Conservation (phyloP, 192 early-diverging fungal genomes). For the Hyaloraphidium curvatum region DNA sequence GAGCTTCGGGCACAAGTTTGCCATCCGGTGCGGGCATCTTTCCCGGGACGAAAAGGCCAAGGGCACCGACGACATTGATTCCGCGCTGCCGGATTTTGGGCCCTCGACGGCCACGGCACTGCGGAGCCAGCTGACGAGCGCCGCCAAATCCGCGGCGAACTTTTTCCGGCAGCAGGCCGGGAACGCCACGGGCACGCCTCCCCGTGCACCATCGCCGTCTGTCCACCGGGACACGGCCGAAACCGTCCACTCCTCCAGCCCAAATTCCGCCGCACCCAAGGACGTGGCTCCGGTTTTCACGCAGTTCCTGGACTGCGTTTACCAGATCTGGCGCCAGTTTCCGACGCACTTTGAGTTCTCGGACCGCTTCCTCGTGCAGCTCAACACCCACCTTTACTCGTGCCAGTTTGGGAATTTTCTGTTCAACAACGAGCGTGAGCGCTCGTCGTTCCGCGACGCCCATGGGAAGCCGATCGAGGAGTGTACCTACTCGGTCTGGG, state of each 20-base stretch:
- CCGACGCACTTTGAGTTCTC: constrained; percentile 88
- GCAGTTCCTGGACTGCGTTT: constrained; percentile 93
- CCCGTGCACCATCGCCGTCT: neutral
- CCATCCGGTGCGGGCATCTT: constrained; percentile 77
- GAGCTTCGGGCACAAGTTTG: constrained; percentile 92
- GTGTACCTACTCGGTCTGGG: constrained; percentile 54
- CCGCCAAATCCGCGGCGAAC: neutral
- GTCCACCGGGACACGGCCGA: neutral
- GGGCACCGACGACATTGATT: neutral
- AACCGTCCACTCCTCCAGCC: constrained; percentile 2
- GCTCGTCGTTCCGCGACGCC: constrained; percentile 16
- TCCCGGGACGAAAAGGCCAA: constrained; percentile 26
- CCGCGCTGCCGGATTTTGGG: too few species aligned
- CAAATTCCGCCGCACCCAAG: constrained; percentile 20
- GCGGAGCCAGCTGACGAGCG: neutral
- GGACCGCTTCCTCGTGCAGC: constrained; percentile 52
- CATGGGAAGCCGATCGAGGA: constrained; percentile 9
- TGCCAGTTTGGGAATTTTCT: constrained; percentile 91
- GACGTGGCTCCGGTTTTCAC: constrained; percentile 92
- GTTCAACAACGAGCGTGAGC: constrained; percentile 74
- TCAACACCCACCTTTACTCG: constrained; percentile 72
- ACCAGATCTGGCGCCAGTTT: constrained; percentile 71
- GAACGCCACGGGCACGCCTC: neutral
- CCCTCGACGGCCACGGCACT: neutral
- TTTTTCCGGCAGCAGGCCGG: neutral